A percentile compares a stretch with the other conserved stretches of the same genome.
These are phyloP conservation scores for Aphanomyces astaci DNA, from an alignment of 352 stramenopile species.

Conservation along the genomic window DNA sequence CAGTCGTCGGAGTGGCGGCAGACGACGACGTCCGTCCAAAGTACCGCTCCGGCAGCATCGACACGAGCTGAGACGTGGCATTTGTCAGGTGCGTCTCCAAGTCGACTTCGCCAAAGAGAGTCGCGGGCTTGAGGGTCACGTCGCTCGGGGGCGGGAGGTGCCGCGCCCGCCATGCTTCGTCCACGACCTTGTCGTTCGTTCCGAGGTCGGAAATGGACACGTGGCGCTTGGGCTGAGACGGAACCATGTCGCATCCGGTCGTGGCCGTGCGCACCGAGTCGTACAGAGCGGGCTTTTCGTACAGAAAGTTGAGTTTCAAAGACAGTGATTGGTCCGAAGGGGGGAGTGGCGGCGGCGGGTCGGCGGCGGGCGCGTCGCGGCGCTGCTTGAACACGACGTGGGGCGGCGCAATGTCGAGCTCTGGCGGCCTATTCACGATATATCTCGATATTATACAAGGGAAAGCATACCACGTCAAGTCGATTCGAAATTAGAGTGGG, in stretches of 20 bases:
- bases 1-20: neutral
- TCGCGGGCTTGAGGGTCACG: slow-evolving; percentile 12
- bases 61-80: slow-evolving; percentile 15
- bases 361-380: slow-evolving; percentile 30
- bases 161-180: slow-evolving; percentile 19
- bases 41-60: slow-evolving; percentile 9
- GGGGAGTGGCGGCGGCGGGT: neutral
- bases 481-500: too few relatives aligned
- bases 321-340: neutral
- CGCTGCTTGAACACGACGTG: slow-evolving; percentile 84
- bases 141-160: slow-evolving; percentile 17
- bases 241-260: neutral
- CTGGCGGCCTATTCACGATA: slow-evolving; percentile 3
- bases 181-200: slow-evolving; percentile 14
- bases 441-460: too few relatives aligned
- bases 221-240: neutral
- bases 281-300: neutral
- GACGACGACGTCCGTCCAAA: neutral
- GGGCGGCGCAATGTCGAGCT: slow-evolving; percentile 35
- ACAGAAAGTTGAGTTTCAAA: slow-evolving; percentile 9
- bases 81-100: slow-evolving; percentile 19
- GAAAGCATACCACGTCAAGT: too few relatives aligned
- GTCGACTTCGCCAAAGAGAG: slow-evolving; percentile 22
- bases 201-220: slow-evolving; percentile 4
- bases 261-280: neutral